Conservation (phyloP, 768 basidiomycete genomes). For the Vishniacozyma victoriae region DNA sequence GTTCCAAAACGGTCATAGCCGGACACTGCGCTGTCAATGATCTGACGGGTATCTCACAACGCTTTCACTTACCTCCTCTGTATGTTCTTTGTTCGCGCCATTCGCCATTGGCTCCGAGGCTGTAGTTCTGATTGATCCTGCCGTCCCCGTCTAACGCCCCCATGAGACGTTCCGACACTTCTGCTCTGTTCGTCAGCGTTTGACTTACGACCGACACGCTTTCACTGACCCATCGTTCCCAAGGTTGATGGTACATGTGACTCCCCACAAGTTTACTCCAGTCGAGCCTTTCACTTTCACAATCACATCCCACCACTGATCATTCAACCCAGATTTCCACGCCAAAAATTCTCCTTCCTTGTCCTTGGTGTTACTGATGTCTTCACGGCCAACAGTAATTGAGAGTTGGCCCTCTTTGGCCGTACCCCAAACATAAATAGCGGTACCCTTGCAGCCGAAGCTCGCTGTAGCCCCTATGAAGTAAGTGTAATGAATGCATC, state of each 20-base stretch:
- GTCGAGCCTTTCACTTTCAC: conserved; percentile 2
- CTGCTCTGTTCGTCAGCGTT: background rate
- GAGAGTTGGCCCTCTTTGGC: too few relatives aligned
- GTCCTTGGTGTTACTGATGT: background rate
- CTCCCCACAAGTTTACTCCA: conserved; percentile 5
- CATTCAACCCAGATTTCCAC: background rate
- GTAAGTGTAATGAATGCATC: conserved; percentile 6
- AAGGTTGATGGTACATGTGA: conserved; percentile 9
- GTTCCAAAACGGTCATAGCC: background rate
- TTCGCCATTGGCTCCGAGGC: conserved; percentile 4
- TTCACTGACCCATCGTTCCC: conserved; percentile 8
- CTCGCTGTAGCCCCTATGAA: conserved; percentile 5
- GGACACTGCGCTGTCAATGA: background rate
- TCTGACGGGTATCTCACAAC: too few relatives aligned
- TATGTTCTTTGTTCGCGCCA: background rate
- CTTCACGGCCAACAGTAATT: too few relatives aligned
- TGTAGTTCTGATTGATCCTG: conserved; percentile 2
- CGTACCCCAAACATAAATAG: conserved; percentile 6
- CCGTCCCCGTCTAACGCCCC: background rate
- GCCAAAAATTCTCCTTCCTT: too few relatives aligned
- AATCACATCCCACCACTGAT: conserved; percentile 4
- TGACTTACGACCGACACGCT: too few relatives aligned
- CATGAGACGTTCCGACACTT: background rate
- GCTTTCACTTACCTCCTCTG: background rate
- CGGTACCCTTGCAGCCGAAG: conserved; percentile 6